Conservation (phyloP, 106 monocot genomes). For the Acorus gramineus region DNA sequence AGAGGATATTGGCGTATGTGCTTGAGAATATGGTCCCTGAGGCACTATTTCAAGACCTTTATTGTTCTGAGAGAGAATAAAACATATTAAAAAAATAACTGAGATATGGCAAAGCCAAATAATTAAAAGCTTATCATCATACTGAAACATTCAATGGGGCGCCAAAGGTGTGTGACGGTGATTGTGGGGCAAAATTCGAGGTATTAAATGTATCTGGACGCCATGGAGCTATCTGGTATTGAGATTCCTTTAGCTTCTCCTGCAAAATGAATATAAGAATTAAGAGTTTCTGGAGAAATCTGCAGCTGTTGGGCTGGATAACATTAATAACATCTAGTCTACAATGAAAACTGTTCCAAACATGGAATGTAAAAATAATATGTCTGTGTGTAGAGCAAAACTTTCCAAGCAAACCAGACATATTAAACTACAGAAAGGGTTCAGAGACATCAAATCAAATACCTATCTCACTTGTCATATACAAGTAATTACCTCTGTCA, state of each 20-base stretch:
- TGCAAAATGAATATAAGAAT: conserved; percentile 17
- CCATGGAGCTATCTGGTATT: conserved; percentile 84
- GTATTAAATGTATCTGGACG: conserved; percentile 41
- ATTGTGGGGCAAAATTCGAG: conserved; percentile 42
- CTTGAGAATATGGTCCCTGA: conserved; percentile 56
- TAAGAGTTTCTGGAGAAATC: no score
- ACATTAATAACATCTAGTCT: no score
- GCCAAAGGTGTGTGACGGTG: conserved; percentile 45
- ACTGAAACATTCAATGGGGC: conserved; percentile 34
- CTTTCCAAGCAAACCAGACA: background rate
- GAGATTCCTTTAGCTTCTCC: conserved; percentile 91
- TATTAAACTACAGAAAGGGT: background rate
- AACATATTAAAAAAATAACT: conserved; percentile 7
- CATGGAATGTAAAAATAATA: no score
- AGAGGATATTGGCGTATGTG: conserved; percentile 54
- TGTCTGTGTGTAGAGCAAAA: no score
- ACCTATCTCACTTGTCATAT: no score
- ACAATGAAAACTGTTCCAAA: no score
- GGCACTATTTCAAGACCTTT: conserved; percentile 71
- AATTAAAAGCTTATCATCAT: conserved; percentile 14
- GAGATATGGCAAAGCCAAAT: background rate
- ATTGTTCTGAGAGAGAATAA: conserved; percentile 44
- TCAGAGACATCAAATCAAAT: no score
- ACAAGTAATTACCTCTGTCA: conserved; percentile 51
- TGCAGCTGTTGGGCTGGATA: no score